Percentiles rank a stretch among this genome's conserved stretches.
These are phyloP conservation scores for Triticum monococcum DNA, from an alignment of 176 grass and related monocot species.

Conservation along the genomic window DNA sequence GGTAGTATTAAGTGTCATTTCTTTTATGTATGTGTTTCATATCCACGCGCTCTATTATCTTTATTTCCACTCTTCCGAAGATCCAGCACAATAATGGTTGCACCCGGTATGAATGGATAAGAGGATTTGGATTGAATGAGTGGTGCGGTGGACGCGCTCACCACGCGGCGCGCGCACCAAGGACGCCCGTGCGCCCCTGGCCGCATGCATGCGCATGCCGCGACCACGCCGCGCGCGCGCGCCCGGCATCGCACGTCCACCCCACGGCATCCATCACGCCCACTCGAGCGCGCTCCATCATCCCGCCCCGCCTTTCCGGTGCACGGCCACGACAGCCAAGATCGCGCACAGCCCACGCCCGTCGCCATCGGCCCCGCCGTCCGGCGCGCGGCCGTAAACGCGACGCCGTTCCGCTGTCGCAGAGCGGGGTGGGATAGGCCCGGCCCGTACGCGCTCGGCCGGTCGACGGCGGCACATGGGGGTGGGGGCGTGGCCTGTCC, in stretches of 20 bases:
- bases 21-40: no score
- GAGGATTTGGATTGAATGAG: not conserved
- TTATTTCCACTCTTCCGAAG: not conserved
- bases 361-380: not conserved
- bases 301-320: not conserved
- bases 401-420: not conserved
- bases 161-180: not conserved
- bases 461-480: slow-evolving; percentile 33
- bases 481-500: slow-evolving; percentile 30
- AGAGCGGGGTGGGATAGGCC: not conserved
- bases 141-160: not conserved
- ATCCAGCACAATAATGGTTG: not conserved
- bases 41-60: not conserved
- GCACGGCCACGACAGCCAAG: not conserved
- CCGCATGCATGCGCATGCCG: not conserved
- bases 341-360: no score
- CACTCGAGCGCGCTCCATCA: not conserved
- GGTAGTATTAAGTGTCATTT: no score
- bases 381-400: not conserved
- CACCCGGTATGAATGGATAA: not conserved
- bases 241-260: not conserved
- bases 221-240: not conserved
- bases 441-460: not conserved
- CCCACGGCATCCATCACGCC: not conserved
- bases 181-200: not conserved